Evolutionary conservation across 768 basidiomycete genomes (phyloP).

Genomic region (Amyloporia xantha): DNA sequence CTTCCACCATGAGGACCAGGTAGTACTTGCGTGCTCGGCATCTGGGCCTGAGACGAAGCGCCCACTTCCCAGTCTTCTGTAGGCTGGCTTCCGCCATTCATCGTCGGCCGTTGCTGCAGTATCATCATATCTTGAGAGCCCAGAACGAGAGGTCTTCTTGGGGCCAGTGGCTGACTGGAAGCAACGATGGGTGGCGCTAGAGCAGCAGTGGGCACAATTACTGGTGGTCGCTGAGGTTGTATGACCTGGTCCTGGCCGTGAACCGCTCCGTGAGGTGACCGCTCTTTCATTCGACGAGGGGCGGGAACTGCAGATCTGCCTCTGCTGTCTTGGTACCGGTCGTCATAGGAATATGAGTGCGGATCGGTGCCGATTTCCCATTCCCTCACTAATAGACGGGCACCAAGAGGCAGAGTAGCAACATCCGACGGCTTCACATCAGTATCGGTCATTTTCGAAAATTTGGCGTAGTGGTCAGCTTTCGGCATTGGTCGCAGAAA

Average conservation of each 20-base stretch:
- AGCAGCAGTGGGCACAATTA: constrained; percentile 26
- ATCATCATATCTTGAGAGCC: constrained; percentile 18
- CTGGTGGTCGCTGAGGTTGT: constrained; percentile 29
- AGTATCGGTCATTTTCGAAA: background rate
- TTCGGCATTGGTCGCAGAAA: constrained; percentile 48
- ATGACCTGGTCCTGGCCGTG: background rate
- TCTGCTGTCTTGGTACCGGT: constrained; percentile 40
- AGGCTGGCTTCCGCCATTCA: constrained; percentile 15
- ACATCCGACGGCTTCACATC: constrained; percentile 4
- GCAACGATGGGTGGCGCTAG: constrained; percentile 16
- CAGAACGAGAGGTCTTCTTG: constrained; percentile 11
- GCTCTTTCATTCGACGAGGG: background rate
- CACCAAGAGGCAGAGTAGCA: constrained; percentile 34
- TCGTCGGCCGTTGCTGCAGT: constrained; percentile 1
- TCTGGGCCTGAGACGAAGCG: constrained; percentile 34
- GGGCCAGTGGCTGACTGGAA: constrained; percentile 8
- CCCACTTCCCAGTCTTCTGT: constrained; percentile 2
- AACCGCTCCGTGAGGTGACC: constrained; percentile 1
- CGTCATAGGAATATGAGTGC: constrained; percentile 41
- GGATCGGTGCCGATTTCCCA: constrained; percentile 58
- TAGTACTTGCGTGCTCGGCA: constrained; percentile 63
- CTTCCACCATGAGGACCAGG: constrained; percentile 70
- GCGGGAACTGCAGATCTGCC: background rate
- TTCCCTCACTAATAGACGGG: constrained; percentile 57
- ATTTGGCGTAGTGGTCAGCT: constrained; percentile 22